Conservation (phyloP, 75 land plant genomes). For the Selaginella tamariscina region DNA sequence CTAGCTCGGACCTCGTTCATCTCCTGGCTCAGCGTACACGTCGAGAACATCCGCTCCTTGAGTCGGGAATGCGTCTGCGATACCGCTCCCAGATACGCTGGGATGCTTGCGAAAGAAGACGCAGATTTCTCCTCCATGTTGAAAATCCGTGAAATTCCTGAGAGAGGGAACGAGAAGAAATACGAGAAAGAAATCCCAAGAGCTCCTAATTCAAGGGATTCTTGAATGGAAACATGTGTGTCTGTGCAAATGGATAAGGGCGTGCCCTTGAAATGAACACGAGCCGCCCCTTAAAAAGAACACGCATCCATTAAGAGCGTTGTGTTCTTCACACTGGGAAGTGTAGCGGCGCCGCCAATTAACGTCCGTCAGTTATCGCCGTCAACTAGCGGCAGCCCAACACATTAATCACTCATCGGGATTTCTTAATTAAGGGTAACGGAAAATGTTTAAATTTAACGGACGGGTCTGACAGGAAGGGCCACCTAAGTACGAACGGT, state of each 20-base stretch:
- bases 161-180: background rate
- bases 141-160: background rate
- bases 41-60: conserved; percentile 32
- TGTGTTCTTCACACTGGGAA: no score
- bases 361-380: background rate
- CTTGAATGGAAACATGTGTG: background rate
- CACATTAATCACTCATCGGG: background rate
- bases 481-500: background rate
- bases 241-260: background rate
- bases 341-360: background rate
- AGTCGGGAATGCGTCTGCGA: conserved; percentile 38
- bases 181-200: background rate
- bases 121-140: background rate
- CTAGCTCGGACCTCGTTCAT: conserved; percentile 33
- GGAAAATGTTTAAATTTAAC: no score
- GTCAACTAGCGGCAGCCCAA: background rate
- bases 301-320: no score
- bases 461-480: no score
- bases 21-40: conserved; percentile 50
- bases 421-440: background rate
- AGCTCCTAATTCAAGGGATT: background rate
- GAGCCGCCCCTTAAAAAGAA: no score
- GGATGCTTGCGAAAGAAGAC: background rate
- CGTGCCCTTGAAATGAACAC: no score
- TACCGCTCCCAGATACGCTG: conserved; percentile 13